Conservation (phyloP, 345 rosid species). For the Eucalyptus microcorys region DNA sequence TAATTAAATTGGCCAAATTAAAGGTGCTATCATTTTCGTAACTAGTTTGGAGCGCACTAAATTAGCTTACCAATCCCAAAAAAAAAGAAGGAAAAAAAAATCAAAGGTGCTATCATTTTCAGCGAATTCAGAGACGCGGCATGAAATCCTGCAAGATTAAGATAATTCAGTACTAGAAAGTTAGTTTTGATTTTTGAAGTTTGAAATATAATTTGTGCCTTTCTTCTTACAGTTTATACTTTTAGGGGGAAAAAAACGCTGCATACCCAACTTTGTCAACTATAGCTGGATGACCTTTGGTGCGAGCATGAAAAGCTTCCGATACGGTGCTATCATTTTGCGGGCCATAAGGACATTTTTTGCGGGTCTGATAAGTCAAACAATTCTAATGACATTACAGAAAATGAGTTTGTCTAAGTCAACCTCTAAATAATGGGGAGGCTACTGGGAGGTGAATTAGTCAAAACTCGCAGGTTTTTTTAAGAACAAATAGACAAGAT, state of each 20-base stretch:
- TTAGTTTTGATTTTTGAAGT: not conserved
- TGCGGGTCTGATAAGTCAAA: not conserved
- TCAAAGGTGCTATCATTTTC: not conserved
- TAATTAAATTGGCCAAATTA: too few relatives aligned
- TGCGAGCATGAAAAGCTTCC: not conserved
- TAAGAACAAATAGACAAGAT: not conserved
- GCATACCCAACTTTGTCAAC: not conserved
- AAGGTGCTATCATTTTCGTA: not conserved
- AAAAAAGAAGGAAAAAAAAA: not conserved
- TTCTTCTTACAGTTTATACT: not conserved
- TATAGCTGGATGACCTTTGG: not conserved
- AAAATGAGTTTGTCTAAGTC: not conserved
- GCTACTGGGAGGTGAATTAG: not conserved
- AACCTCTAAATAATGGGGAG: not conserved
- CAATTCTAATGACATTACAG: not conserved
- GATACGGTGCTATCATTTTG: not conserved
- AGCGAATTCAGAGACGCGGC: not conserved
- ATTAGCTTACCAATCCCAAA: not conserved
- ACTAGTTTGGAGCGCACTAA: not conserved
- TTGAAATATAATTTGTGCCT: not conserved
- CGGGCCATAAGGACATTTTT: not conserved
- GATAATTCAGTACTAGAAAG: not conserved
- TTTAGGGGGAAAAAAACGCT: rapidly evolving
- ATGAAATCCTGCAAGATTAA: not conserved
- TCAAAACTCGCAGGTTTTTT: not conserved